Percentiles rank a stretch among this genome's conserved stretches.
Conservation (phyloP, 805 yeast genomes). For the Metschnikowia lunata region DNA sequence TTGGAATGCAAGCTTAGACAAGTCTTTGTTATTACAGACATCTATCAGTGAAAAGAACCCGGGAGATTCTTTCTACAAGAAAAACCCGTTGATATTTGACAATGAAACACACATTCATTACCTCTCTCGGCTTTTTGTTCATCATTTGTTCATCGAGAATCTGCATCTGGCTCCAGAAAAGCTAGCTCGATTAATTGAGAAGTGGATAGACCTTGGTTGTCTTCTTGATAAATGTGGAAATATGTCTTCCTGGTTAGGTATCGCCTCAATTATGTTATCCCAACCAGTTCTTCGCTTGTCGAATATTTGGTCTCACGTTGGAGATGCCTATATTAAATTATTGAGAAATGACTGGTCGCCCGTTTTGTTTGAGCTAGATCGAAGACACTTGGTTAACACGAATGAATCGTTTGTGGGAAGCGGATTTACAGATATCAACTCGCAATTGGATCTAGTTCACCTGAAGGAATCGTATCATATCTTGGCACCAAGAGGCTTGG, state of each 20-base stretch:
- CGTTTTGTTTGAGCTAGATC: slow-evolving; percentile 81
- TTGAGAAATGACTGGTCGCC: slow-evolving; percentile 88
- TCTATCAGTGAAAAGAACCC: slow-evolving; percentile 25
- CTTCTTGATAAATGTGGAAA: slow-evolving; percentile 76
- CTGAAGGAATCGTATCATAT: slow-evolving; percentile 52
- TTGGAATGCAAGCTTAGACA: slow-evolving; percentile 82
- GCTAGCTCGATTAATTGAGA: slow-evolving; percentile 64
- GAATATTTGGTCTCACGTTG: slow-evolving; percentile 71
- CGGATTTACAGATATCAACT: slow-evolving; percentile 5
- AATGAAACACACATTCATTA: slow-evolving; percentile 66
- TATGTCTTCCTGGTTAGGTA: slow-evolving; percentile 91
- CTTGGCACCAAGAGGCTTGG: slow-evolving; percentile 84
- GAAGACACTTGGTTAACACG: slow-evolving; percentile 52
- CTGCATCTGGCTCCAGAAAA: slow-evolving; percentile 27
- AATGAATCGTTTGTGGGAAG: slow-evolving; percentile 16
- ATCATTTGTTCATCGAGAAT: slow-evolving; percentile 63
- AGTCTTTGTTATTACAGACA: slow-evolving; percentile 63
- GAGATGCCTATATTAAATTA: slow-evolving; percentile 51
- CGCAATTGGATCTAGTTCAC: slow-evolving; percentile 7
- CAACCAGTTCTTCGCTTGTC: slow-evolving; percentile 73
- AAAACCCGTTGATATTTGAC: slow-evolving; percentile 76
- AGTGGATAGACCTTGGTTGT: slow-evolving; percentile 85
- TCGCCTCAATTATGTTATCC: slow-evolving; percentile 78
- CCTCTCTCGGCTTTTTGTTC: slow-evolving; percentile 62
- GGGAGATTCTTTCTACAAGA: slow-evolving; percentile 37